Conservation (phyloP, 2,329 filamentous ascomycete genomes). For the Neonectria neomacrospora region DNA sequence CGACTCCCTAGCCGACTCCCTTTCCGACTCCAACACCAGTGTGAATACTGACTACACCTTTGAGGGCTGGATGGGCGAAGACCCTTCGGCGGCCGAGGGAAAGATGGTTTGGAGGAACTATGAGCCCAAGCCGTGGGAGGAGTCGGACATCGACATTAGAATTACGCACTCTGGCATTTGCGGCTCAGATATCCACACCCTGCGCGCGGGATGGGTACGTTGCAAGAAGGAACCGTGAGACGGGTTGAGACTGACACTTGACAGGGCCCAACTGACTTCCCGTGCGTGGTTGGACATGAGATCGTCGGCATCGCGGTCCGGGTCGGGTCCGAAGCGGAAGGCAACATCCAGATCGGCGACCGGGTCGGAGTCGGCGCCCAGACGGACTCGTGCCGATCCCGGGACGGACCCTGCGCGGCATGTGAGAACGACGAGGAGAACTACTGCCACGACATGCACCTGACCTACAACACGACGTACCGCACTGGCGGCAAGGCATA, state of each 20-base stretch:
- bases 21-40: not conserved
- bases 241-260: constrained; percentile 18
- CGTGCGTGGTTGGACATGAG: constrained; percentile 72
- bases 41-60: constrained; percentile 14
- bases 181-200: constrained; percentile 69
- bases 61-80: constrained; percentile 58
- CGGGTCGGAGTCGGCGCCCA: constrained; percentile 77
- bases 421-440: constrained; percentile 76
- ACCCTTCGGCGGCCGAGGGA: constrained; percentile 55
- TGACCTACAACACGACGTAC: constrained; percentile 69
- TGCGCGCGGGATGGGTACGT: constrained; percentile 64
- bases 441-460: constrained; percentile 70
- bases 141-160: constrained; percentile 73
- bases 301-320: constrained; percentile 69
- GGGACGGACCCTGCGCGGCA: constrained; percentile 52
- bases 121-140: constrained; percentile 73
- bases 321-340: constrained; percentile 60
- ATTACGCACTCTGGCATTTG: constrained; percentile 75
- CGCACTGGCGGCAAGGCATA: constrained; percentile 72
- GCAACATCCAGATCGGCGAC: constrained; percentile 67
- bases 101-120: constrained; percentile 67
- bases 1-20: not conserved
- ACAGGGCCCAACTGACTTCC: constrained; percentile 45
- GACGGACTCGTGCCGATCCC: constrained; percentile 72
- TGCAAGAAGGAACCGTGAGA: not conserved